Base-by-base conservation (phyloP, 768 basidiomycete species). In the Porphyrellus cyaneotinctus region DNA sequence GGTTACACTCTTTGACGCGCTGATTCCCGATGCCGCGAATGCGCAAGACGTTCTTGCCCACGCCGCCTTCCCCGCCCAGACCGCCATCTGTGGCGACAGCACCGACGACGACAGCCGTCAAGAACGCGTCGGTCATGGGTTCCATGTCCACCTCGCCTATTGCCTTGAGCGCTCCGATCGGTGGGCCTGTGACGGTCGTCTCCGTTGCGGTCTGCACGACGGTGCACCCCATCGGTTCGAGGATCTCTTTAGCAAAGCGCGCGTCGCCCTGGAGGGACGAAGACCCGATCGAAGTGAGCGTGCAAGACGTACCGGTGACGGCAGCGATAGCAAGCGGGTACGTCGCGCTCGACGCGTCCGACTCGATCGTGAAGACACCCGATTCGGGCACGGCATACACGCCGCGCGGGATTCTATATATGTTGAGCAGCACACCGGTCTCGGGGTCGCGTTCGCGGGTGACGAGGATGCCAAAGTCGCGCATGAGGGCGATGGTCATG, bases 401-500 rank as follows among this genome's bases (percentile, higher is more conserved):
- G 10, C 79, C 83, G 57, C 80, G 83, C 2, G 95, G 95, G 52
- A 99, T 93, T 57, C 84, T 81, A 71, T 99, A 99, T 30, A 90
- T 73, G 65, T 97, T 87, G 52, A 89, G 74, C 2, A 70, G 71
- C 45, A 81, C 78, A 6, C 90, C 87, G 0, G 81, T 79, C 26
- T 63, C 69, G 0, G 78, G 59, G 59, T 89, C 90, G 15, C 61
- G 67, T 52, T 87, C 77, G 43, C 95, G 82, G 17, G 72, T 71
- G 44, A 93, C 95, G 10, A 76, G 60, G 55, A 97, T 75, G 4
- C 94, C 95, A 66, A 99, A 99, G 9, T 87, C 82, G 56, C 78
- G 78, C 97, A 99, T 98, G 87, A 99, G 97, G 10, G 93, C 85
- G 60, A 97, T 88, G 10, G 97, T 98, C 97, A 98, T 97, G 73